Percentiles rank a stretch among this genome's conserved stretches.
phyloP scores from a whole-genome alignment of 1,284 basidiomycete genomes.

The Ustilago bromivora region DNA sequence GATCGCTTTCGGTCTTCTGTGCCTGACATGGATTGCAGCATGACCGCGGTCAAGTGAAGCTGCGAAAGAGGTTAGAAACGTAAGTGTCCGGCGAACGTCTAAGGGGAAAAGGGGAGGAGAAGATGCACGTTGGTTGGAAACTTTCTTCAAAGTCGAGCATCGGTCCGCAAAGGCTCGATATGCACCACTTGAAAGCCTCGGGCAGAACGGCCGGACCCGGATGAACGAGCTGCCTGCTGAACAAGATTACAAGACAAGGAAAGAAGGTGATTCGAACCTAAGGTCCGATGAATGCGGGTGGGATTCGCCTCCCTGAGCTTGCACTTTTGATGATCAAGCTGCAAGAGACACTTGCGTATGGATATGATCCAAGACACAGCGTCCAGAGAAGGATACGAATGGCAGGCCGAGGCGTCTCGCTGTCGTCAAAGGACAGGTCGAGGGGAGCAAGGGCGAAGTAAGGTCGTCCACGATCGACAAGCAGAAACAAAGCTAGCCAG shows the following conservation, averaged over 20 bases:
- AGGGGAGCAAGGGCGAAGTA: background rate
- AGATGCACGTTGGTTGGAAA: background rate
- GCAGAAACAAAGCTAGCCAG: constrained; percentile 1
- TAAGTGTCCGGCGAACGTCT: background rate
- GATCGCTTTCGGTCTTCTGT: constrained; percentile 59
- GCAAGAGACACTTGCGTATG: background rate
- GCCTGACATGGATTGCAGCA: constrained; percentile 46
- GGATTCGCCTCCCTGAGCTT: background rate
- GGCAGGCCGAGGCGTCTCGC: constrained; percentile 3
- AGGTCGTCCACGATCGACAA: constrained; percentile 10
- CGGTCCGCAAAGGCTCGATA: background rate
- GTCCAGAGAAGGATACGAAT: background rate
- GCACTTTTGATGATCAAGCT: background rate
- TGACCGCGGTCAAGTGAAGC: constrained; percentile 4
- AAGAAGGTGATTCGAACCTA: background rate
- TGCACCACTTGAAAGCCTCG: background rate
- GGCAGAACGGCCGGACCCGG: background rate
- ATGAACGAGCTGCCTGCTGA: background rate
- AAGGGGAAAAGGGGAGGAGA: background rate
- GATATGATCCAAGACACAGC: background rate
- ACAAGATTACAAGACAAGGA: background rate
- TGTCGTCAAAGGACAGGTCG: background rate
- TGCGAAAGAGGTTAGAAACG: background rate
- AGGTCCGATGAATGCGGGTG: background rate
- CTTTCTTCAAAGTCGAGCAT: background rate